A percentile compares a stretch with the other conserved stretches of the same genome.
phyloP scores from a whole-genome alignment of 2,329 filamentous ascomycete genomes.

The Pseudogymnoascus sp. region DNA sequence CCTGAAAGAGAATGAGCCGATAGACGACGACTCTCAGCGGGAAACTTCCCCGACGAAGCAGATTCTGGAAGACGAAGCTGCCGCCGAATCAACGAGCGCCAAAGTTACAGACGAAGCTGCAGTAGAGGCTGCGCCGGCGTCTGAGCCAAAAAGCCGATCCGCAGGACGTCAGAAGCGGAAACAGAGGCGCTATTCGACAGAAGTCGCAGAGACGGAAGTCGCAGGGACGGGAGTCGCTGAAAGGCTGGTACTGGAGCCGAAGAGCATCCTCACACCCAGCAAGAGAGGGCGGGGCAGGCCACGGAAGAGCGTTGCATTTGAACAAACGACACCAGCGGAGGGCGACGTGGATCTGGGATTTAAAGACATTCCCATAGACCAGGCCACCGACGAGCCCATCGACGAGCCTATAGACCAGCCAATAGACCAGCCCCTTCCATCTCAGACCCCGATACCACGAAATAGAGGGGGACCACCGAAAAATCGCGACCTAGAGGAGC shows the following conservation, averaged over 20 bases:
- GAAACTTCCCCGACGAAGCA: slow-evolving; percentile 7
- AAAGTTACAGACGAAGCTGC: not conserved
- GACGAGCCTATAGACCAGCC: slow-evolving; percentile 26
- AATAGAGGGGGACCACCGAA: not conserved
- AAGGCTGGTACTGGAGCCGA: slow-evolving; percentile 28
- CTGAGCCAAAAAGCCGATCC: not conserved
- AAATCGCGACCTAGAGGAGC: not conserved
- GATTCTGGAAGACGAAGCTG: slow-evolving; percentile 3
- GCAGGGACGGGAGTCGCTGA: not conserved
- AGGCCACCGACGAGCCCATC: slow-evolving; percentile 19
- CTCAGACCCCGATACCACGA: not conserved
- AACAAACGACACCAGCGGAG: slow-evolving; percentile 21
- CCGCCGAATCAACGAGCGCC: not conserved
- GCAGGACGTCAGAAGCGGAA: not conserved
- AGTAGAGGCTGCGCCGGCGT: not conserved
- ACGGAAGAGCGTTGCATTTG: slow-evolving; percentile 50
- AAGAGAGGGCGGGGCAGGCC: slow-evolving; percentile 34
- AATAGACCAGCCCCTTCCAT: not conserved
- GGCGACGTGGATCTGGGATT: slow-evolving; percentile 40
- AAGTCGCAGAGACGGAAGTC: not conserved
- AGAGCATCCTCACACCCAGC: slow-evolving; percentile 48
- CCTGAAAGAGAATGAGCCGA: slow-evolving; percentile 9
- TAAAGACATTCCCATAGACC: slow-evolving; percentile 37
- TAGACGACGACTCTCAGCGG: slow-evolving; percentile 18
- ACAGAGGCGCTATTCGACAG: not conserved